phyloP scores from a whole-genome alignment of 2,329 filamentous ascomycete genomes.

The Beauveria pseudobassiana region DNA sequence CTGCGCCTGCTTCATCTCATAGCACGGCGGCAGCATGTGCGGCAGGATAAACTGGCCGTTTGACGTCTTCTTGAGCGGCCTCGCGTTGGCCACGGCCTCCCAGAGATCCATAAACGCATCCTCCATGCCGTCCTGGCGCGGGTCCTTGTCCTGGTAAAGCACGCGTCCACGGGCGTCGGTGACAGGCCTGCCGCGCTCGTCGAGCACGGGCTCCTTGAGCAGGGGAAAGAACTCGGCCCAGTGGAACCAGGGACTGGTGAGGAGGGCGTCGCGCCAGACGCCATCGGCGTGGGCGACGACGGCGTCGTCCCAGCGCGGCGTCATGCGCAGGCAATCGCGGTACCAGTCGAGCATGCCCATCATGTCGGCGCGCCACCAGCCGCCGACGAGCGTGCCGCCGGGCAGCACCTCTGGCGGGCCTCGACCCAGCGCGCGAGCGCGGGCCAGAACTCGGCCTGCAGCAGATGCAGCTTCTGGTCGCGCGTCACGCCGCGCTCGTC shows the following conservation, averaged over 20 bases:
- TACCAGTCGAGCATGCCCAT: constrained; percentile 23
- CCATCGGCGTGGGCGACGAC: constrained; percentile 18
- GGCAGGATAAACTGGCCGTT: constrained; percentile 16
- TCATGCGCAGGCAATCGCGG: constrained; percentile 19
- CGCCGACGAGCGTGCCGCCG: constrained; percentile 17
- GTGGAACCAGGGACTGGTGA: constrained; percentile 22
- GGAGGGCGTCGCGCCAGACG: constrained; percentile 17
- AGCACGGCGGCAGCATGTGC: constrained; percentile 8
- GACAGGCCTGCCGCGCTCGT: constrained; percentile 5
- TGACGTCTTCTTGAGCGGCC: constrained; percentile 17
- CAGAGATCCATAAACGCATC: constrained; percentile 19
- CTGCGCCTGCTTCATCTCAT: neutral
- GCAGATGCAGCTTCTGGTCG: constrained; percentile 16
- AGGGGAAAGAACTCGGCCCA: constrained; percentile 19
- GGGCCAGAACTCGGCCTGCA: constrained; percentile 21
- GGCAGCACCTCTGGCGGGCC: constrained; percentile 16
- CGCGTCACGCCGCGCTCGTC: constrained; percentile 13
- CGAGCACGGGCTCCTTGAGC: constrained; percentile 15
- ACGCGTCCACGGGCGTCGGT: constrained; percentile 10
- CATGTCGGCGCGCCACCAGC: constrained; percentile 20
- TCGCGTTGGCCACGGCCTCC: constrained; percentile 17
- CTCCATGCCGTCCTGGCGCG: constrained; percentile 16
- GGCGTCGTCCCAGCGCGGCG: constrained; percentile 13
- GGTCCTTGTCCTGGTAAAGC: constrained; percentile 9
- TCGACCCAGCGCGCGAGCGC: constrained; percentile 20